phyloP scores from a whole-genome alignment of 139 green algal genomes.

The Edaphochlamys debaryana region DNA sequence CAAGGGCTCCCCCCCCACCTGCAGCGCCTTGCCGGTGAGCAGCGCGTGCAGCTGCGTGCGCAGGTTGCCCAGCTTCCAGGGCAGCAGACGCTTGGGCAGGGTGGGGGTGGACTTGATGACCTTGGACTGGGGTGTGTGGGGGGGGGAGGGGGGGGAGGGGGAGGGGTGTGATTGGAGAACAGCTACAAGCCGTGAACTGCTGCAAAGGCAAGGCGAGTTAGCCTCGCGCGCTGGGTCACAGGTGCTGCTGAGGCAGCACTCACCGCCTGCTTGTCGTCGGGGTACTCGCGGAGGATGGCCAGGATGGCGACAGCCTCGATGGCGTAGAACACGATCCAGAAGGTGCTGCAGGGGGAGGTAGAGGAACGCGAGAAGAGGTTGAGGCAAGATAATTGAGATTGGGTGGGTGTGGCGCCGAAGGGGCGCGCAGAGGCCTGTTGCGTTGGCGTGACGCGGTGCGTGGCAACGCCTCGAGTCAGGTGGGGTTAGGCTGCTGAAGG shows the following conservation, averaged over 20 bases:
- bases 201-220: too few relatives aligned
- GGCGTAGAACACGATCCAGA: constrained; percentile 69
- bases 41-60: constrained; percentile 35
- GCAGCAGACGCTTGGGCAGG: constrained; percentile 75
- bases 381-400: too few relatives aligned
- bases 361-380: too few relatives aligned
- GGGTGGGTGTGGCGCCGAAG: too few relatives aligned
- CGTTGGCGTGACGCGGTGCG: too few relatives aligned
- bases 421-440: too few relatives aligned
- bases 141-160: not conserved
- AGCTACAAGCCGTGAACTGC: too few relatives aligned
- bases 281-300: constrained; percentile 60
- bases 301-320: constrained; percentile 72
- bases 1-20: not conserved
- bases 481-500: too few relatives aligned
- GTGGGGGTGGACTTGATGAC: constrained; percentile 55
- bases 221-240: too few relatives aligned
- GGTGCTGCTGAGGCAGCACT: not conserved
- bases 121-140: constrained; percentile 33
- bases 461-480: too few relatives aligned
- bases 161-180: not conserved
- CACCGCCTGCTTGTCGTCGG: constrained; percentile 51
- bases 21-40: not conserved
- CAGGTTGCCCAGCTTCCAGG: constrained; percentile 61
- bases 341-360: constrained; percentile 55